Evolutionary conservation across 352 stramenopile genomes (phyloP), one percentile per base, ranked within the genome.

Genomic region (Phytophthora crassamura): DNA sequence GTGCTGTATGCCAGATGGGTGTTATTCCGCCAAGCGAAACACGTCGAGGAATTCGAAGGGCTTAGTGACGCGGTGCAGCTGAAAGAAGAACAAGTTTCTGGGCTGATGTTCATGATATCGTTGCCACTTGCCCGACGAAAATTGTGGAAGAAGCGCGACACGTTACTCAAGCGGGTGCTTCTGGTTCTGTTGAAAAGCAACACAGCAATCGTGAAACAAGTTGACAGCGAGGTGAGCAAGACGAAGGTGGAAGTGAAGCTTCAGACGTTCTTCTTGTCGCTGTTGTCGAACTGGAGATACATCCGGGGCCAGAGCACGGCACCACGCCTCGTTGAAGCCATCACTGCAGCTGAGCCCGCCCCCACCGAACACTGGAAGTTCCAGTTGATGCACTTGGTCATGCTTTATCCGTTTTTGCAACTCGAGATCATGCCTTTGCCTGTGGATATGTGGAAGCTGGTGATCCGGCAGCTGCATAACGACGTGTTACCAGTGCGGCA

Each of bases 351-450:
- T 0, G 78, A 94, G 39, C 78, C 78, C 16, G 20, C 59, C 4
- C 15, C 62, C 4, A 63, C 64, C 5, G 80, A 84, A 28, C 86
- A 94, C 55, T 94, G 86, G 86, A 90, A 91, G 64, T 78, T 89
- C 22, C 86, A 93, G 20, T 43, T 94, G 20, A 82, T 94, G 78
- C 79, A 91, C 42, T 62, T 94, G 22, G 86, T 89, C 16, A 74
- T 69, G 36, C 55, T 94, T 14, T 90, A 86, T 58, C 86, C 84
- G 15, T 73, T 87, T 35, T 64, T 94, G 32, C 80, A 91, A 41
- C 50, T 52, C 4, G 65, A 85, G 3, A 70, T 75, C 22, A 64
- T 75, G 42, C 72, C 78, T 7, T 36, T 90, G 33, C 66, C 82
- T 7, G 32, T 74, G 22, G 53, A 65, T 18, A 38, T 91, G 8